Evolutionary conservation across 2,329 filamentous ascomycete species (phyloP).

Genomic region (Aspergillus sp.): DNA sequence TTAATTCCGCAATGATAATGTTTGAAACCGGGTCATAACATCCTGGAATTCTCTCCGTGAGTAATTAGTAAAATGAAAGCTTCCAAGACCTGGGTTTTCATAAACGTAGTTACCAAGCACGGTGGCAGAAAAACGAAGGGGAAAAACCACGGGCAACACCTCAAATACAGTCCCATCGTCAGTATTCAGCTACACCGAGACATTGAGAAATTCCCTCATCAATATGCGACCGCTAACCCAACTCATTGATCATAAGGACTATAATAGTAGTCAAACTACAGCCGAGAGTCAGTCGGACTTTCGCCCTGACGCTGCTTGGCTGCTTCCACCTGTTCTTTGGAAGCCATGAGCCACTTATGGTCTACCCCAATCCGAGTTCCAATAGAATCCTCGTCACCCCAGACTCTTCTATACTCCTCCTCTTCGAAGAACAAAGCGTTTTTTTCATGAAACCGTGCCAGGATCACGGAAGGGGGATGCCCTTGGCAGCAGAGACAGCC

Average conservation of each 20-base stretch:
- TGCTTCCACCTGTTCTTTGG: not conserved
- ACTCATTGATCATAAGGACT: not conserved
- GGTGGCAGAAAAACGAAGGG: no score
- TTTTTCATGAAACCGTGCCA: constrained; percentile 9
- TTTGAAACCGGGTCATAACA: no score
- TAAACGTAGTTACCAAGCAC: no score
- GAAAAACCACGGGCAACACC: no score
- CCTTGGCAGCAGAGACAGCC: constrained; percentile 22
- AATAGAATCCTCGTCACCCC: constrained; percentile 11
- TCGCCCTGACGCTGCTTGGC: not conserved
- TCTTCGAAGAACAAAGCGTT: constrained; percentile 17
- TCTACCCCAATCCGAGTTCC: not conserved
- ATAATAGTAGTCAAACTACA: not conserved
- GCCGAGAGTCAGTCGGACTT: not conserved
- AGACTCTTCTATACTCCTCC: constrained; percentile 15
- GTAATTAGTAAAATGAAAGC: no score
- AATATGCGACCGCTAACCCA: no score
- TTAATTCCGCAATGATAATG: no score
- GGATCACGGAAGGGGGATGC: constrained; percentile 18
- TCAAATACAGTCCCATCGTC: no score
- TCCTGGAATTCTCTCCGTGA: no score
- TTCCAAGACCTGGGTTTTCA: no score
- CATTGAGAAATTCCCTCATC: not conserved
- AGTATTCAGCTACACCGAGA: not conserved
- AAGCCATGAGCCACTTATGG: not conserved